Base-by-base conservation (phyloP, 2,329 filamentous ascomycete genomes). In the Hymenoscyphus linearis region DNA sequence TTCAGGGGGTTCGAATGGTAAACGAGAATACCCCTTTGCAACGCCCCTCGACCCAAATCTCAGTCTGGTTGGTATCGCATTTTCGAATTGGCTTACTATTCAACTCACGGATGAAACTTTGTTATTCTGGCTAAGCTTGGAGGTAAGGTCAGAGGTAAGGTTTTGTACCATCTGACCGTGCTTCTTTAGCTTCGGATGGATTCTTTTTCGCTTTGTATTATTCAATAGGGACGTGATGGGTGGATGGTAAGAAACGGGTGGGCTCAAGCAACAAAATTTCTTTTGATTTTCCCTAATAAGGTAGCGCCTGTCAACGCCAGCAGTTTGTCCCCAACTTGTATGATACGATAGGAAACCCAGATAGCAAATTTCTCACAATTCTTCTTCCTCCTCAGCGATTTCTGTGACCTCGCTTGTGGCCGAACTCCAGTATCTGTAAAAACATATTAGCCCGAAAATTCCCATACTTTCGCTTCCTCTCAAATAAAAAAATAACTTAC, bases 121-220 rank as follows among this genome's bases (percentile, higher is more conserved):
- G 22, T 55, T 61, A 50, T 61, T 59, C 52, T 58, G 54, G 63
- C 64, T 69, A 65, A 66, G 69, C 69, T 63, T 72, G 67, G 72
- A 80, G 78, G 80, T 80, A 81, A 80, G 78, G 79, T 81, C 78
- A 79, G 79, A 80, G 80, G 79, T 82, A 82, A 82, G 79, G 72
- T 65, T 65, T 62, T 64, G 58, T 64, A 63, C 61, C 66, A 62
- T 70, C 69, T 71, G 67, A 69, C 68, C 66, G 68, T 65, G 64
- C 68, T 63, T 69, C 66, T 52, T 67, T 60, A 55, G 63, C 63
- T 60, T 57, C 57, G 37, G 55, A 61, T 60, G 61, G 65, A 57
- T 68, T 65, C 63, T 47, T 44, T 50, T 50, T 69, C 68, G 60
- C 22, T 58, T 68, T 73, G 70, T 72, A 72, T 65, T 67, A 71